Evolutionary conservation across 129 eudicot species (phyloP).

Genomic region (Chrysanthemum seticuspe): DNA sequence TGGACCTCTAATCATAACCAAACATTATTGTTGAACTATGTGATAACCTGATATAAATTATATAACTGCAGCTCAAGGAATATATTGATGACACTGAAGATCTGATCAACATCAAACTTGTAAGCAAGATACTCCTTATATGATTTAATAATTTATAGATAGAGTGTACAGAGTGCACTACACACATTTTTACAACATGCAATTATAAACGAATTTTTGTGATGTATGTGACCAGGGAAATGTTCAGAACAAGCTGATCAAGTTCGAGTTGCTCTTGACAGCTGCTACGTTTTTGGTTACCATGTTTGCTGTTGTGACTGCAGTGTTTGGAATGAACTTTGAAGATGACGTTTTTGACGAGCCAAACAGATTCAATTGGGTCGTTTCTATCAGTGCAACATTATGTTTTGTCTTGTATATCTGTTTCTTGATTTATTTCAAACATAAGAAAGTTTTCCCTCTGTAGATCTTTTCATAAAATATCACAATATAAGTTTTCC

Average conservation of each 20-base stretch:
- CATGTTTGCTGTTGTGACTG: constrained; percentile 89
- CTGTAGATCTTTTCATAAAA: constrained; percentile 32
- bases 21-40: not conserved
- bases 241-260: constrained; percentile 95
- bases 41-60: constrained; percentile 4
- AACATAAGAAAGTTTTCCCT: constrained; percentile 84
- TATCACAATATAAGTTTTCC: constrained; percentile 2
- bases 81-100: constrained; percentile 98
- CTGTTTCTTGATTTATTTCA: constrained; percentile 69
- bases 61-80: constrained; percentile 81
- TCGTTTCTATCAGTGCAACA: constrained; percentile 51
- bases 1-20: not conserved
- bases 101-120: constrained; percentile 86
- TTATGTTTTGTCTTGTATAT: constrained; percentile 55
- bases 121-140: constrained; percentile 28
- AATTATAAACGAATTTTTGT: not conserved
- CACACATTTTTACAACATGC: not conserved
- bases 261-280: constrained; percentile 88
- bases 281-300: constrained; percentile 94
- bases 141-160: not conserved
- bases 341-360: constrained; percentile 62
- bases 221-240: constrained; percentile 60
- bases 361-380: constrained; percentile 79
- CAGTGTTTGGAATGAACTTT: constrained; percentile 95
- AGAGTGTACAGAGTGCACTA: not conserved